These are phyloP conservation scores for Auricularia cornea DNA, from an alignment of 768 basidiomycete species.

Conservation along the genomic window DNA sequence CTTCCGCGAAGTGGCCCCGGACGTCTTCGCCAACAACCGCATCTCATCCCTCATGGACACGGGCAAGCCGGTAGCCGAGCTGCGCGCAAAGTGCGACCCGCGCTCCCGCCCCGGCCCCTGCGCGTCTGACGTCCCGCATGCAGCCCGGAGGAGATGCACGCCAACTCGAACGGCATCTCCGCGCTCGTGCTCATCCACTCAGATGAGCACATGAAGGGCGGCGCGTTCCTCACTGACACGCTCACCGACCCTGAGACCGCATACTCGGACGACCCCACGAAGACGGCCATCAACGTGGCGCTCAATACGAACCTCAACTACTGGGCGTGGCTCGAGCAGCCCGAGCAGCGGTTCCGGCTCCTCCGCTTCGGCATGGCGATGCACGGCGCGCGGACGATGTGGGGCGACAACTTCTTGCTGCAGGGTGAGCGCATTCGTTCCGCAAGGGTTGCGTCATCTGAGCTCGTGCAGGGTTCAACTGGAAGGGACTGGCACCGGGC, in stretches of 20 bases:
- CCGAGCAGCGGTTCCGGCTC: slow-evolving; percentile 18
- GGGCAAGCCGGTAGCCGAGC: slow-evolving; percentile 5
- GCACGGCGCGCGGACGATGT: slow-evolving; percentile 9
- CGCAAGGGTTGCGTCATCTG: background rate
- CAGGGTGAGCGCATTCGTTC: background rate
- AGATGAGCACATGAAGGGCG: slow-evolving; percentile 16
- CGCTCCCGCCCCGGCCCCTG: background rate
- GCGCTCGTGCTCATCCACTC: slow-evolving; percentile 15
- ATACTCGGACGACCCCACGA: slow-evolving; percentile 17
- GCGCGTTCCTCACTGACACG: slow-evolving; percentile 15
- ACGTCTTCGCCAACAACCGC: slow-evolving; percentile 23
- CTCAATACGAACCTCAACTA: slow-evolving; percentile 14
- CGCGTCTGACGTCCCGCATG: background rate
- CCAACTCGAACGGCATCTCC: slow-evolving; percentile 13
- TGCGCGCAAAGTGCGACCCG: background rate
- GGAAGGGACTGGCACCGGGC: slow-evolving; percentile 7
- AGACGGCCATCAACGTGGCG: slow-evolving; percentile 21
- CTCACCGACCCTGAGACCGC: slow-evolving; percentile 12
- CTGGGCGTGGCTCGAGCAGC: slow-evolving; percentile 21
- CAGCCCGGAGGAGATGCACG: slow-evolving; percentile 13
- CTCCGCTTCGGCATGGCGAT: slow-evolving; percentile 27
- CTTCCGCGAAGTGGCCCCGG: slow-evolving; percentile 23
- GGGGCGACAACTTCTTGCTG: background rate
- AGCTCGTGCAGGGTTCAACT: background rate
- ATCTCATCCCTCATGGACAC: slow-evolving; percentile 16